Evolutionary conservation across 805 yeast genomes (phyloP).

Genomic region (Pichia cephalocereana): DNA sequence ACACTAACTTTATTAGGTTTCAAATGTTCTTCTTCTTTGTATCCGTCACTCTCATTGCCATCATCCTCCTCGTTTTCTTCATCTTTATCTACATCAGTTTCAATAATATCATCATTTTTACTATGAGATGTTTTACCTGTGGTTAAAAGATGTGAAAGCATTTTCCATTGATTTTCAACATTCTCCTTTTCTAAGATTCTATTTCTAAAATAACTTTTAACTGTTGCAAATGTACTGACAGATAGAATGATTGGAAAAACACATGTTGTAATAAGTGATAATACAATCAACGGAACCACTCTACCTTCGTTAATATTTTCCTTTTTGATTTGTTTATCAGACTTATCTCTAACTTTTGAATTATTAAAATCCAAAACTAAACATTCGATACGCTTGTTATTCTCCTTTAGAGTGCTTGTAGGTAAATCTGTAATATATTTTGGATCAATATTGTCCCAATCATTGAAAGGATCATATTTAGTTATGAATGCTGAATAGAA

Average conservation of each 20-base stretch:
- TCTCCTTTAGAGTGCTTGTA: slow-evolving; percentile 27
- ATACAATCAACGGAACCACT: neutral
- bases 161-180: slow-evolving; percentile 6
- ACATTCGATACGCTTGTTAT: slow-evolving; percentile 27
- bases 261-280: slow-evolving; percentile 4
- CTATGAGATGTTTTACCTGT: neutral
- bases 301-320: neutral
- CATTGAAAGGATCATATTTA: slow-evolving; percentile 61
- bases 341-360: slow-evolving; percentile 13
- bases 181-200: slow-evolving; percentile 7
- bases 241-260: slow-evolving; percentile 19
- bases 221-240: slow-evolving; percentile 19
- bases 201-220: slow-evolving; percentile 18
- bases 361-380: slow-evolving; percentile 42
- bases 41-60: neutral
- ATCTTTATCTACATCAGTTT: neutral
- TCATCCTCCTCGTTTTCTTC: neutral
- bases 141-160: neutral
- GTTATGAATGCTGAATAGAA: slow-evolving; percentile 78
- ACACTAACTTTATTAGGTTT: neutral
- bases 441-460: slow-evolving; percentile 38
- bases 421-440: slow-evolving; percentile 40
- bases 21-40: neutral
- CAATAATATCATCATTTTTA: neutral
- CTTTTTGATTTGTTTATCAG: neutral